Percentiles rank a stretch among this genome's conserved stretches.
phyloP scores from a whole-genome alignment of 108 stramenopile species.

The Skeletonema tropicum region DNA sequence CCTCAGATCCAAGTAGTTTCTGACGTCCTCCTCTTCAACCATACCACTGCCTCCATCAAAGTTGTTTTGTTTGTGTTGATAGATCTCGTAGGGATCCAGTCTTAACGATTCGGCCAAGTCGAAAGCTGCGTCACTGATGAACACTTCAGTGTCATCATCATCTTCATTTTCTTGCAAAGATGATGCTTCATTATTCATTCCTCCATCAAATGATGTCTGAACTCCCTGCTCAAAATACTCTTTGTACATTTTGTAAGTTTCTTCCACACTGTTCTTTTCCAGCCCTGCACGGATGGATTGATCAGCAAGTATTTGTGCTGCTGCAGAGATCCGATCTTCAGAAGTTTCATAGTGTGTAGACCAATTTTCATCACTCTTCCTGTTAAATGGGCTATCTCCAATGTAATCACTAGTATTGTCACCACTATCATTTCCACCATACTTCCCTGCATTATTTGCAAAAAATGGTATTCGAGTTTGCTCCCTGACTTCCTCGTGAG shows the following conservation, averaged over 20 bases:
- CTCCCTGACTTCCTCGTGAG: background rate
- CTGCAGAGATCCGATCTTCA: background rate
- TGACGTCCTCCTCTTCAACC: conserved; percentile 1
- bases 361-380: background rate
- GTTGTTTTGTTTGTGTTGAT: background rate
- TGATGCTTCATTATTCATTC: background rate
- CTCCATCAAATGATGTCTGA: background rate
- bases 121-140: conserved; percentile 6
- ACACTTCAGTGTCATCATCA: background rate
- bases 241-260: conserved; percentile 1
- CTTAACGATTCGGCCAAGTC: conserved; percentile 2
- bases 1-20: conserved; percentile 12
- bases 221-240: conserved; percentile 4
- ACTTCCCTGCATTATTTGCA: background rate
- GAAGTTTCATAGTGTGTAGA: background rate
- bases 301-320: background rate
- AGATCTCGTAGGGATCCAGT: conserved; percentile 6
- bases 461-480: background rate
- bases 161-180: background rate
- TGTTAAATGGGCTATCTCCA: background rate
- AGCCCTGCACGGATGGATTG: background rate
- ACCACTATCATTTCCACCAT: background rate
- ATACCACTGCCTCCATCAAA: background rate
- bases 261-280: conserved; percentile 5
- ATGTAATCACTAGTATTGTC: background rate